phyloP scores from a whole-genome alignment of 177 flowering plant genomes.

The Vitis hybrid region DNA sequence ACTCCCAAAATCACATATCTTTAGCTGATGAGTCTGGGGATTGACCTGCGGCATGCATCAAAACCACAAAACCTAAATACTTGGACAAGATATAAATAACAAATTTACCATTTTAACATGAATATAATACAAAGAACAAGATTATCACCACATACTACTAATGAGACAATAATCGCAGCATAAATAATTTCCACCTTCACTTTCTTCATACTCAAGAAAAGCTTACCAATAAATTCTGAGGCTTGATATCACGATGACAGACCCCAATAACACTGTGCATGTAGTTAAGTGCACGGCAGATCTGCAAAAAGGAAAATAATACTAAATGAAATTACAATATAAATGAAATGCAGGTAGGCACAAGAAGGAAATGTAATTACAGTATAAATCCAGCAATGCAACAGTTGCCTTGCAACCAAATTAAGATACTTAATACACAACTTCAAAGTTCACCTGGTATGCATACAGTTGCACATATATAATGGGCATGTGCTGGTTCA shows the following conservation, averaged over 20 bases:
- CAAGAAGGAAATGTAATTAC: not conserved
- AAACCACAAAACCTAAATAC: not conserved
- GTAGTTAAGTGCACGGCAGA: conserved; percentile 84
- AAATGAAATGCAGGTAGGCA: not conserved
- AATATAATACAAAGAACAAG: no score
- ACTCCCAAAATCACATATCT: conserved; percentile 98
- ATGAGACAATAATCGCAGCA: no score
- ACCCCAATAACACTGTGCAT: conserved; percentile 81
- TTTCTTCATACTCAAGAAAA: conserved; percentile 8
- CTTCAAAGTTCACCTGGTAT: conserved; percentile 68
- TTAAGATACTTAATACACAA: not conserved
- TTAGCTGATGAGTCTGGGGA: conserved; percentile 91
- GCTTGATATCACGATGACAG: conserved; percentile 97
- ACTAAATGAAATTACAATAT: not conserved
- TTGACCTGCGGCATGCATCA: conserved; percentile 66
- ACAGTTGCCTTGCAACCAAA: not conserved
- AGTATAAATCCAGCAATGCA: not conserved
- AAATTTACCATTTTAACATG: no score
- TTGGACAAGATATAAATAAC: not conserved
- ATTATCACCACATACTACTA: no score
- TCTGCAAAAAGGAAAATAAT: conserved; percentile 41
- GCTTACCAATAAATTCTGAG: conserved; percentile 91
- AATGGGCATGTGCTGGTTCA: conserved; percentile 77
- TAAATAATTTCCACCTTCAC: no score
- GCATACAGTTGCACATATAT: conserved; percentile 76